phyloP scores from a whole-genome alignment of 179 eudicot genomes.

The Patellifolia procumbens region DNA sequence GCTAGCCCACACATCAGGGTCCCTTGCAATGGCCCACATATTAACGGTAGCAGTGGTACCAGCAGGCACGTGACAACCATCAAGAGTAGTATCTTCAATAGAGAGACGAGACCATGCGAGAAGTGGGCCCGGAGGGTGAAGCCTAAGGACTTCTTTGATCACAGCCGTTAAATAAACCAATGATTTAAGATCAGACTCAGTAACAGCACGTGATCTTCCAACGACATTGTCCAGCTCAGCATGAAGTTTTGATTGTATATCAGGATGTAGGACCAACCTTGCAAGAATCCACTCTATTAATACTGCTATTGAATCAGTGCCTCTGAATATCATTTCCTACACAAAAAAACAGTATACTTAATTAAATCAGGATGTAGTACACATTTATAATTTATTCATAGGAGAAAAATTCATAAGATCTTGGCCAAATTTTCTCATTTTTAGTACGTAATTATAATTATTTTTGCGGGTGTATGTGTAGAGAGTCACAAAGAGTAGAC shows the following conservation, averaged over 20 bases:
- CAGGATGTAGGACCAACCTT: slow-evolving; percentile 63
- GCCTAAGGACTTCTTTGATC: slow-evolving; percentile 72
- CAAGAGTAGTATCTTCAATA: slow-evolving; percentile 49
- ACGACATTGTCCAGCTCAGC: slow-evolving; percentile 61
- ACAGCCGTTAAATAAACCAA: slow-evolving; percentile 70
- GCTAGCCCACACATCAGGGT: slow-evolving; percentile 63
- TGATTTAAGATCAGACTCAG: slow-evolving; percentile 52
- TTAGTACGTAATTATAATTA: no score
- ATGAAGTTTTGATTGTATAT: slow-evolving; percentile 66
- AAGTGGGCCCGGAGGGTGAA: slow-evolving; percentile 93
- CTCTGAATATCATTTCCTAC: slow-evolving; percentile 93
- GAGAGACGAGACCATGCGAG: slow-evolving; percentile 87
- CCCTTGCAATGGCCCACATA: slow-evolving; percentile 92
- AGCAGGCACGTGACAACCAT: slow-evolving; percentile 68
- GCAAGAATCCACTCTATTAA: slow-evolving; percentile 89
- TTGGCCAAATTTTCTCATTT: no score
- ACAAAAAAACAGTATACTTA: no score
- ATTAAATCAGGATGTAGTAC: no score
- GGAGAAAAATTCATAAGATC: no score
- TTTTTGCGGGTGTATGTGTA: no score
- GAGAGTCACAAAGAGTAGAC: no score
- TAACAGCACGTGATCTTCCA: slow-evolving; percentile 56
- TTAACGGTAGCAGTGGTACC: slow-evolving; percentile 87
- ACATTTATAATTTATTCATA: no score
- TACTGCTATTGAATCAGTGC: slow-evolving; percentile 83